phyloP scores from a whole-genome alignment of 305 asterid genomes.

The Fraxinus nigra region DNA sequence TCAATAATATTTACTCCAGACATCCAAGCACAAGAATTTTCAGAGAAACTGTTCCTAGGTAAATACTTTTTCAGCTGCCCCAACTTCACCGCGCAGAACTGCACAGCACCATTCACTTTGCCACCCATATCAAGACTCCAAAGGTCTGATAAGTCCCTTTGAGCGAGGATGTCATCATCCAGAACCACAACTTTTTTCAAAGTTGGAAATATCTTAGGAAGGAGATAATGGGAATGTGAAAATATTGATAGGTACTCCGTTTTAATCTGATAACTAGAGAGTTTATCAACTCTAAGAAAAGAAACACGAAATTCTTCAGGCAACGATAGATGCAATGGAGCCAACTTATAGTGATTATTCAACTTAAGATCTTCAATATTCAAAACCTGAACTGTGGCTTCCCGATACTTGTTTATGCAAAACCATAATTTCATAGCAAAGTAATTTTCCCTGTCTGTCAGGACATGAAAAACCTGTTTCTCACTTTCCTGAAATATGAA shows the following conservation, averaged over 20 bases:
- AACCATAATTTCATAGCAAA: conserved; percentile 91
- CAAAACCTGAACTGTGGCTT: conserved; percentile 84
- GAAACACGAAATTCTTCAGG: conserved; percentile 93
- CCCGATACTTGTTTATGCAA: conserved; percentile 58
- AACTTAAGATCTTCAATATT: conserved; percentile 71
- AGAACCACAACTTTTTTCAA: conserved; percentile 78
- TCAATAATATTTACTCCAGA: conserved; percentile 83
- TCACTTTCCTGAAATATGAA: conserved; percentile 64
- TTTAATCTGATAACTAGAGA: conserved; percentile 45
- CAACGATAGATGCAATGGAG: conserved; percentile 54
- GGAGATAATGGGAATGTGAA: conserved; percentile 80
- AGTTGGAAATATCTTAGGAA: conserved; percentile 70
- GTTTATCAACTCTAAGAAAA: conserved; percentile 58
- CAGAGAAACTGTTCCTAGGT: conserved; percentile 43
- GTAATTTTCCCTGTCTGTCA: conserved; percentile 84
- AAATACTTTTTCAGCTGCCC: conserved; percentile 56
- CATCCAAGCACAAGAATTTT: conserved; percentile 81
- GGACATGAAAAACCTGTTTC: conserved; percentile 80
- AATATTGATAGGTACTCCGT: conserved; percentile 77
- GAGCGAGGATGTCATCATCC: conserved; percentile 87
- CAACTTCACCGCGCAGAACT: conserved; percentile 66
- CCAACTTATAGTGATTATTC: conserved; percentile 45
- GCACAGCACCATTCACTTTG: conserved; percentile 81
- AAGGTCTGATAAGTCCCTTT: conserved; percentile 81
- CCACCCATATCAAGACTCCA: conserved; percentile 90